These are phyloP conservation scores for Eucalyptus victrix DNA, from an alignment of 345 rosid genomes.

Conservation along the genomic window DNA sequence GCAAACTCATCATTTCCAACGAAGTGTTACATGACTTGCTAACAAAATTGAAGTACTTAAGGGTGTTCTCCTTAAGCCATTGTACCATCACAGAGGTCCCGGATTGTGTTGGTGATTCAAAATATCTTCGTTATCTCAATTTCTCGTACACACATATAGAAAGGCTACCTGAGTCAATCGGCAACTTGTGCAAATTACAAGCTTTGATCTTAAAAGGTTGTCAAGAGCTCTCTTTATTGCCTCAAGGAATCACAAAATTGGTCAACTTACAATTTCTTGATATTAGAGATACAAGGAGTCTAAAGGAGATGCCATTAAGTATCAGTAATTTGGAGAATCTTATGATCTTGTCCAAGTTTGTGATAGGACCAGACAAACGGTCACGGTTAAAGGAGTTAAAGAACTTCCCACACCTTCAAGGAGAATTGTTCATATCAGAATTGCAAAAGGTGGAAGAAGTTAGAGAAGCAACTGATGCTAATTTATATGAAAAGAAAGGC, in stretches of 20 bases:
- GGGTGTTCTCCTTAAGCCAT: neutral
- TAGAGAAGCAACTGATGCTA: fast-evolving
- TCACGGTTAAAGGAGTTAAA: neutral
- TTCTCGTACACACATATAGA: fast-evolving
- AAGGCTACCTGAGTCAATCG: neutral
- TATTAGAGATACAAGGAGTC: neutral
- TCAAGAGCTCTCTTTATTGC: neutral
- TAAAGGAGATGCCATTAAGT: neutral
- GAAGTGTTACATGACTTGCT: neutral
- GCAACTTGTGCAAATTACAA: neutral
- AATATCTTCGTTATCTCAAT: neutral
- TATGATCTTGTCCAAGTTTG: neutral
- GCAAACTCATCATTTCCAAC: too few relatives aligned
- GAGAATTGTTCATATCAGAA: neutral
- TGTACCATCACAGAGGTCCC: fast-evolving
- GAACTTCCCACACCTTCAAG: neutral
- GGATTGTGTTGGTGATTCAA: neutral
- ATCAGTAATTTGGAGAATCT: neutral
- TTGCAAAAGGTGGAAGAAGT: neutral
- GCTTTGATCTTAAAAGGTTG: neutral
- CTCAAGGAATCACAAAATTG: neutral
- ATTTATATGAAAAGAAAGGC: neutral
- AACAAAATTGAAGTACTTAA: neutral
- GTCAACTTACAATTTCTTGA: neutral
- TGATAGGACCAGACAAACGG: neutral